phyloP scores from a whole-genome alignment of 177 flowering plant genomes.

The Telopea speciosissima region DNA sequence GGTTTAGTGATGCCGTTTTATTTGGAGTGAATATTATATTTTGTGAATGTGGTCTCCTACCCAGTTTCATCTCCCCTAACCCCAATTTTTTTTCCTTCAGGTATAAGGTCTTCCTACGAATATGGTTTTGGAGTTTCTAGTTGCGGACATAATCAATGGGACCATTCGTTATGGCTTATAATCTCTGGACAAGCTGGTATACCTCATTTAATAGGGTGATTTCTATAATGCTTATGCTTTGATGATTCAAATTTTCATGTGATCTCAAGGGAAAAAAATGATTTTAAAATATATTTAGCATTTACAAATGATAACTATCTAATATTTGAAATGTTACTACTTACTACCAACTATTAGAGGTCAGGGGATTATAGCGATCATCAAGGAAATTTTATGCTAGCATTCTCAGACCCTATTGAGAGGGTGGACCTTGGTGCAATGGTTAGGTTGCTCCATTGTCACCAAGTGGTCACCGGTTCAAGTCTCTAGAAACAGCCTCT shows the following conservation, averaged over 20 bases:
- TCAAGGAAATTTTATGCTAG: too few relatives aligned
- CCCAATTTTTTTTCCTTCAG: constrained; percentile 10
- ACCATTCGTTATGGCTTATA: constrained; percentile 25
- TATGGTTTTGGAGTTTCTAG: neutral
- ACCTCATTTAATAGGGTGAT: neutral
- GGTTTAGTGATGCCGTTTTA: too few relatives aligned
- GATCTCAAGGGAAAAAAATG: neutral
- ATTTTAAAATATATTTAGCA: too few relatives aligned
- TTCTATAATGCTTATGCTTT: neutral
- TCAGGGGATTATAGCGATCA: too few relatives aligned
- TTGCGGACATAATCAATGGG: constrained; percentile 6
- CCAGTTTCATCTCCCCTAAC: neutral
- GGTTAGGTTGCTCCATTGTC: too few relatives aligned
- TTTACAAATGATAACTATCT: too few relatives aligned
- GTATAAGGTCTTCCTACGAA: constrained; percentile 4
- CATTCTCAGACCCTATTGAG: too few relatives aligned
- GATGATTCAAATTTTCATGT: neutral
- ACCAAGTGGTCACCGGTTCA: too few relatives aligned
- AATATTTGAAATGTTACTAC: too few relatives aligned
- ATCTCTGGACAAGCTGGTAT: constrained; percentile 41
- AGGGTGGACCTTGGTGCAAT: too few relatives aligned
- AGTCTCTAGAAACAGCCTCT: too few relatives aligned
- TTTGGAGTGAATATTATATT: neutral
- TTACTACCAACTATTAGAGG: too few relatives aligned
- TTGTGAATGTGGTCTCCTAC: neutral